These are phyloP conservation scores for Xerophyta viscosa DNA, from an alignment of 106 monocot species.

Conservation along the genomic window DNA sequence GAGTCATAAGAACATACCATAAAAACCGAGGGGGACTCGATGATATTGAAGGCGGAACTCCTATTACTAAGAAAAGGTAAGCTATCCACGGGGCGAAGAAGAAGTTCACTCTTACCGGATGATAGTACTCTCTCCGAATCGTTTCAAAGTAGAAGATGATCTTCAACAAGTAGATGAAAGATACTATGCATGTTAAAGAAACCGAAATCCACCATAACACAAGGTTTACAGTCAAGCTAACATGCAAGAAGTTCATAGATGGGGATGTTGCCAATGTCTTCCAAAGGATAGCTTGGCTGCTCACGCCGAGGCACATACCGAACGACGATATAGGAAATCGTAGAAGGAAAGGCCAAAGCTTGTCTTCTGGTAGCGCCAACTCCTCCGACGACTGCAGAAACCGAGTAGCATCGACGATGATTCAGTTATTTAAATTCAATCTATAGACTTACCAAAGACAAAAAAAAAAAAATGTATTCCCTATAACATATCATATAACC, in stretches of 20 bases:
- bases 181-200: too few species aligned
- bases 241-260: too few species aligned
- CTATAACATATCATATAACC: too few species aligned
- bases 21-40: background rate
- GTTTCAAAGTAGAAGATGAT: slow-evolving; percentile 18
- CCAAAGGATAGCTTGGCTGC: too few species aligned
- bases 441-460: too few species aligned
- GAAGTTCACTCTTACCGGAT: slow-evolving; percentile 15
- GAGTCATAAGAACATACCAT: slow-evolving; percentile 12
- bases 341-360: slow-evolving; percentile 4
- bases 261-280: too few species aligned
- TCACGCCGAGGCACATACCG: too few species aligned
- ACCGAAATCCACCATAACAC: too few species aligned
- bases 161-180: slow-evolving; percentile 6
- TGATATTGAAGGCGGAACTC: slow-evolving; percentile 3
- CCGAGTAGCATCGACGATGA: too few species aligned
- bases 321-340: slow-evolving; percentile 1
- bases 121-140: slow-evolving; percentile 11
- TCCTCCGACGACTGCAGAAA: background rate
- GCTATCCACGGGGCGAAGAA: slow-evolving; percentile 24
- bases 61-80: slow-evolving; percentile 11
- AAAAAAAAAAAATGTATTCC: too few species aligned
- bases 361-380: slow-evolving; percentile 1
- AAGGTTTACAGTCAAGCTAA: too few species aligned
- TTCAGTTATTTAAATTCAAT: too few species aligned